Evolutionary conservation across 345 rosid species (phyloP), one percentile per base, ranked within the genome.

Genomic region (Populus davidiana): DNA sequence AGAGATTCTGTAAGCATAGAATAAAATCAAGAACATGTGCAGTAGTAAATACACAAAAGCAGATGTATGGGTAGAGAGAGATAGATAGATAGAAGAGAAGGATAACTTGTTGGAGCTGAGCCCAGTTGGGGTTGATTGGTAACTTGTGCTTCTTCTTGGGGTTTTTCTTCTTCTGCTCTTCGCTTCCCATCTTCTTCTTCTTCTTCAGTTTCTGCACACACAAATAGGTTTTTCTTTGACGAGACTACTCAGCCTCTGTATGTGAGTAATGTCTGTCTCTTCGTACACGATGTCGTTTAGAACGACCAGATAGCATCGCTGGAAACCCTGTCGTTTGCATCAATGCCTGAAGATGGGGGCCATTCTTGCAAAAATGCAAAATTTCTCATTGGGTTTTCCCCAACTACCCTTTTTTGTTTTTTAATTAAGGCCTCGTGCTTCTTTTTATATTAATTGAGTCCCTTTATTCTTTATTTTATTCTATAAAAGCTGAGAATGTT

Each of bases 51-150:
- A 39, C 3, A 39, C 20, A 39, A 1, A 65, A 44, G 74, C 64
- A 56, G 43, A 2, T 23, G 38, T 10, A 47, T 31, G 8, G 44
- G 29, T 33, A 63, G 78, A 67, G 38, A 64, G 76, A 33, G 0
- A 33, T 4, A 33, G 29, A 68, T 29, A 67, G 78, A 67, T 29
- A 64, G 76, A 76, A 72, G 21, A 67, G 38, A 39, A 20, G 61
- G 72, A 65, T 4, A 72, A 91, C 97, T 86, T 87, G 94, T 79
- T 88, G 97, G 74, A 93, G 97, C 70, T 84, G 90, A 81, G 87
- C 89, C 98, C 98, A 93, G 81, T 93, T 93, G 52, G 98, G 98
- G 81, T 93, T 93, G 23, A 85, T 80, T 7, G 79, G 76, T 17
- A 74, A 44, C 39, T 33, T 74, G 59, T 78, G 83, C 72, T 81